phyloP scores from a whole-genome alignment of 345 rosid species.

The Hibiscus trionum region DNA sequence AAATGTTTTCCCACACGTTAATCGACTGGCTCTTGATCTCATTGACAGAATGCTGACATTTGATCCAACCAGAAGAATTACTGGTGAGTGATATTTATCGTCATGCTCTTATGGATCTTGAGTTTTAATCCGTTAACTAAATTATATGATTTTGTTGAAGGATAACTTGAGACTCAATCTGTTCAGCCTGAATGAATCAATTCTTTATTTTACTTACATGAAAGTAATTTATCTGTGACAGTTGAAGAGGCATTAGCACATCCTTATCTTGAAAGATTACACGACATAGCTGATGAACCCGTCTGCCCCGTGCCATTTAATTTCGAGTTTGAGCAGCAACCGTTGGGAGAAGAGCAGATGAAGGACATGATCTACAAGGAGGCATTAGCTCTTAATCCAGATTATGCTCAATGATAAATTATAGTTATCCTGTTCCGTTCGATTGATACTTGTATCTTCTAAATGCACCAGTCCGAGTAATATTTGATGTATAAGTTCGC shows the following conservation, averaged over 20 bases:
- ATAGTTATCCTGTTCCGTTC: not conserved
- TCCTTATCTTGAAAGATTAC: conserved; percentile 73
- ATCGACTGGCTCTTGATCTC: conserved; percentile 74
- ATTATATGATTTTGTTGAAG: not conserved
- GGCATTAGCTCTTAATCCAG: conserved; percentile 72
- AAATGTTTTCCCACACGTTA: conserved; percentile 60
- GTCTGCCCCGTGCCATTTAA: conserved; percentile 61
- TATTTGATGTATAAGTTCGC: not conserved
- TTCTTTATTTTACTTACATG: not conserved
- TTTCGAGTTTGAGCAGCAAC: conserved; percentile 80
- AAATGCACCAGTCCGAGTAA: not conserved
- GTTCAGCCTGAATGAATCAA: not conserved
- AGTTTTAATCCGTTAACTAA: not conserved
- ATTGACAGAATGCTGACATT: conserved; percentile 82
- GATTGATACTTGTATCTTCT: not conserved
- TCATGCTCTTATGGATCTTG: not conserved
- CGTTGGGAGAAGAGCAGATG: conserved; percentile 77
- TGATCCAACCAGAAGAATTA: conserved; percentile 87
- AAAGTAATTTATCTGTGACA: conserved; percentile 24
- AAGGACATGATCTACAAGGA: conserved; percentile 81
- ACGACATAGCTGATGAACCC: conserved; percentile 87
- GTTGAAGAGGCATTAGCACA: conserved; percentile 94
- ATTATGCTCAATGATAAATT: conserved; percentile 32
- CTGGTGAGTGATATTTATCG: conserved; percentile 42
- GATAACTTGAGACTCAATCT: not conserved